These are phyloP conservation scores for Penicillium decumbens DNA, from an alignment of 2,329 filamentous ascomycete species.

Conservation along the genomic window DNA sequence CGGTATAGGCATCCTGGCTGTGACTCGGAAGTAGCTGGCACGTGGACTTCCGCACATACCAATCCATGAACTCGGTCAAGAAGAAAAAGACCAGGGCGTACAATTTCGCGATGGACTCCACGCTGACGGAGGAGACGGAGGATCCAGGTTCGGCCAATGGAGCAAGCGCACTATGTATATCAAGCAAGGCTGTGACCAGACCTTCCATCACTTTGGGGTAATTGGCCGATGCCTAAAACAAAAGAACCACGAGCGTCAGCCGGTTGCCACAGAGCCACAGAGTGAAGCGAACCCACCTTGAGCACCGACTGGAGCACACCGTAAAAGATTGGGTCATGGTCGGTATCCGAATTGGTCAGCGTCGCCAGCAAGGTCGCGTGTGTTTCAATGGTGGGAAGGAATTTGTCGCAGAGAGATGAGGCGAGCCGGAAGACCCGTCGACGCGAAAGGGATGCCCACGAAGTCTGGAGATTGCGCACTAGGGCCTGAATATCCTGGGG, in stretches of 20 bases:
- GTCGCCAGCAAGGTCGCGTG: conserved; percentile 26
- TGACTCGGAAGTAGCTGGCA: conserved; percentile 36
- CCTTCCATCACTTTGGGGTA: conserved; percentile 36
- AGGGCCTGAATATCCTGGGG: conserved; percentile 28
- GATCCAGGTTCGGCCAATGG: conserved; percentile 13
- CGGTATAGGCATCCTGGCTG: conserved; percentile 32
- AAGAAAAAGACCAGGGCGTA: conserved; percentile 37
- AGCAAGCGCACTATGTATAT: conserved; percentile 32
- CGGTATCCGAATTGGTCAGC: conserved; percentile 27
- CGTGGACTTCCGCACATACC: conserved; percentile 33
- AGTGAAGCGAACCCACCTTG: conserved; percentile 25
- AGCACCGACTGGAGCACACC: conserved; percentile 35
- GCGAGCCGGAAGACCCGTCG: conserved; percentile 25
- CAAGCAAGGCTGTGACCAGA: conserved; percentile 30
- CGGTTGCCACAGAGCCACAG: background rate
- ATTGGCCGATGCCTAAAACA: conserved; percentile 31
- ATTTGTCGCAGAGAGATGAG: conserved; percentile 26
- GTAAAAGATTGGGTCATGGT: conserved; percentile 32
- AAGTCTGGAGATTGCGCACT: conserved; percentile 25
- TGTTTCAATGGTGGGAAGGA: conserved; percentile 27
- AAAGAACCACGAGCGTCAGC: background rate
- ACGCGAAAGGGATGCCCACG: conserved; percentile 28
- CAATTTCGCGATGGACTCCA: conserved; percentile 26
- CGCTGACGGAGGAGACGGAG: conserved; percentile 9
- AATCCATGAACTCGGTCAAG: conserved; percentile 37